Percentiles rank a stretch among this genome's conserved stretches.
These are phyloP conservation scores for Nitzschia sp. DNA, from an alignment of 108 stramenopile species.

Conservation along the genomic window DNA sequence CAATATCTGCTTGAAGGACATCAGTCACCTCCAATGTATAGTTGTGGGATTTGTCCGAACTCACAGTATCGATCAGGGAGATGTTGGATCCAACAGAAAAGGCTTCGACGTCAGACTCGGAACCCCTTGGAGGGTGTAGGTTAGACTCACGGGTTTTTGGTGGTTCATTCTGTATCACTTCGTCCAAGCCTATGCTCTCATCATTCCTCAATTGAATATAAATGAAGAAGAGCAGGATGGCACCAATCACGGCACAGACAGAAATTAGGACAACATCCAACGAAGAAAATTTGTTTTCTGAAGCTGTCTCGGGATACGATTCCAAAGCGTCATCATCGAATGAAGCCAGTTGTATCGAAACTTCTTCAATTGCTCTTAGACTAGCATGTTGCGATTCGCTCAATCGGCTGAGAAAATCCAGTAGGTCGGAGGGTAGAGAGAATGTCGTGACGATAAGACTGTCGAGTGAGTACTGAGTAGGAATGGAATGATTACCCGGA, in stretches of 20 bases:
- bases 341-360: slow-evolving; percentile 10
- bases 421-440: slow-evolving; percentile 29
- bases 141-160: background rate
- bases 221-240: slow-evolving; percentile 33
- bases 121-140: background rate
- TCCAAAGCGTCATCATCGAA: background rate
- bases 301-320: background rate
- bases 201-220: slow-evolving; percentile 26
- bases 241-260: slow-evolving; percentile 30
- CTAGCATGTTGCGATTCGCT: slow-evolving; percentile 16
- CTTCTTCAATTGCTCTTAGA: slow-evolving; percentile 12
- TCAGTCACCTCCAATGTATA: background rate
- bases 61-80: no score
- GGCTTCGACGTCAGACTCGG: background rate
- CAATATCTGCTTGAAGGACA: background rate
- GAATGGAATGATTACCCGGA: background rate
- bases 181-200: background rate
- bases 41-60: no score
- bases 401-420: slow-evolving; percentile 17
- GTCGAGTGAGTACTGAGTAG: slow-evolving; percentile 26
- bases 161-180: background rate
- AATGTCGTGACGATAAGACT: slow-evolving; percentile 27
- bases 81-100: background rate
- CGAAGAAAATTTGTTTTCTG: slow-evolving; percentile 10
- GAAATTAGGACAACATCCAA: slow-evolving; percentile 41